Evolutionary conservation across 805 yeast genomes (phyloP).

Genomic region (Saccharomyces kudriavzevii): DNA sequence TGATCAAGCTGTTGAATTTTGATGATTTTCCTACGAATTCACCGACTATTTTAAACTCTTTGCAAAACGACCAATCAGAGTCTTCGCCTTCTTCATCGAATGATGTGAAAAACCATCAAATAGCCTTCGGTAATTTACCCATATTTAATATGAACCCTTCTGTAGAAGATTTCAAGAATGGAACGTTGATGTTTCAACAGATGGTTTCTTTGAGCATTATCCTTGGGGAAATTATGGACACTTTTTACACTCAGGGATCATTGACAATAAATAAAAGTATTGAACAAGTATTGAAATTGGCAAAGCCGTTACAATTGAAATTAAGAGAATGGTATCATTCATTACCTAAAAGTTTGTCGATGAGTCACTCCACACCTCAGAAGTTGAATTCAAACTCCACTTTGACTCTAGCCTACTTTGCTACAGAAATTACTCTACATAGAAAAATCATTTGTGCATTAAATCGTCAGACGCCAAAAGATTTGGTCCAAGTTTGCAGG

Average conservation of each 20-base stretch:
- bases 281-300: constrained; percentile 60
- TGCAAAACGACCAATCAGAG: not conserved
- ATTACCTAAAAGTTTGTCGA: constrained; percentile 55
- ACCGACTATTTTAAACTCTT: constrained; percentile 11
- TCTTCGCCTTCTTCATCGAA: not conserved
- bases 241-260: constrained; percentile 65
- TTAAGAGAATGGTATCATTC: constrained; percentile 73
- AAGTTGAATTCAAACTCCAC: constrained; percentile 68
- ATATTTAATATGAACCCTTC: constrained; percentile 25
- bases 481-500: constrained; percentile 61
- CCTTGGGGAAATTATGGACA: constrained; percentile 60
- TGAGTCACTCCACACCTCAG: constrained; percentile 51
- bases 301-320: constrained; percentile 72
- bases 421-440: constrained; percentile 81
- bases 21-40: constrained; percentile 74
- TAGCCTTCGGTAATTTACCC: constrained; percentile 12
- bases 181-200: constrained; percentile 59
- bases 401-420: constrained; percentile 77
- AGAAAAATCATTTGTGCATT: constrained; percentile 60
- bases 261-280: constrained; percentile 48
- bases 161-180: constrained; percentile 56
- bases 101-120: not conserved
- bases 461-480: constrained; percentile 38
- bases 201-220: constrained; percentile 60
- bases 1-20: constrained; percentile 56